Evolutionary conservation across 2,329 filamentous ascomycete species (phyloP), one percentile per base, ranked within the genome.

Genomic region (Eurotiales sp.): DNA sequence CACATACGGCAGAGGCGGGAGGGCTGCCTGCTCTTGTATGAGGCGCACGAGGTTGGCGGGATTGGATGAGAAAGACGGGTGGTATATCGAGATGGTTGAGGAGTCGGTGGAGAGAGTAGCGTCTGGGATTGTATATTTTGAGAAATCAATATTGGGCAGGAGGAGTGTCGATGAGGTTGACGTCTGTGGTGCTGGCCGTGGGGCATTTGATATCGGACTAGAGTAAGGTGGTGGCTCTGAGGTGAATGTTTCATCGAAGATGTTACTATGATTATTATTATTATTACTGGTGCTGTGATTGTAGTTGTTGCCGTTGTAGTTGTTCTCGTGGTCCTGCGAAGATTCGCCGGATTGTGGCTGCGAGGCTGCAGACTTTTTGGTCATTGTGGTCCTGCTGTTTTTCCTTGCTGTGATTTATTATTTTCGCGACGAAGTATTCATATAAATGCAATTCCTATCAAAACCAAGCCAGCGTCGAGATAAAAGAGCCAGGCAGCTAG

Each of bases 1-100:
- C 22, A 66, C 58, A 43, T 58, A 56, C 2, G 62, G 62, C 29
- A 61, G 57, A 2, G 64, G 64, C 8, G 64, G 63, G 1, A 67
- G 43, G 10, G 40, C 27, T n/a, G 60, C 61, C 49, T 67, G 63
- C 14, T 61, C 55, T 51, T 55, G 50, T 40, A 67, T 59, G 51
- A 65, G 62, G 14, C 55, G 53, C 6, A 58, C 49, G 10, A 67
- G 56, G 21, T 52, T 52, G 21, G 55, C 51, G 14, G 62, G 57
- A 25, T 59, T 58, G 1, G 55, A 53, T 10, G 56, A 54, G 5
- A 64, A 50, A 17, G 58, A 55, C 8, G 59, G 55, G 25, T 59
- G 56, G 15, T 58, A 59, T 17, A 58, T 62, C 21, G 60, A 61
- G 29, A 64, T 50, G 23, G 58, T 59, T 6, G 56, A 56, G 19